Evolutionary conservation across 2,329 filamentous ascomycete genomes (phyloP).

Genomic region (Ophiostoma perfectum): DNA sequence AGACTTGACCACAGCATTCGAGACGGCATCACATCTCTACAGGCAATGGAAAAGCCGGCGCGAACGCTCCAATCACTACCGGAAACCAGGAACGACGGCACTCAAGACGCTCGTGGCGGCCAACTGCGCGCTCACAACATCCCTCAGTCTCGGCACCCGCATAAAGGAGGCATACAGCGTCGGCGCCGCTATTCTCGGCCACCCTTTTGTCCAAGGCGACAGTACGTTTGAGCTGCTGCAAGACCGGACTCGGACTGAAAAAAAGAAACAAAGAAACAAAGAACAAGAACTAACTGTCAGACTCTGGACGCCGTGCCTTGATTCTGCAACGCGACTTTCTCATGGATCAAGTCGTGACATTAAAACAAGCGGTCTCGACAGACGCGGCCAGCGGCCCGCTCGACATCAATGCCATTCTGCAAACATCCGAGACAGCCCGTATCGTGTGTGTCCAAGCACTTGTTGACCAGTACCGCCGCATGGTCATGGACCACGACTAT

Average conservation of each 20-base stretch:
- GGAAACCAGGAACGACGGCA: constrained; percentile 22
- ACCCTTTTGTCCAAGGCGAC: constrained; percentile 35
- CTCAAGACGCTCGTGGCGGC: constrained; percentile 11
- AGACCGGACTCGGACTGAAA: too few species aligned
- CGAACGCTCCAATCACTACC: constrained; percentile 35
- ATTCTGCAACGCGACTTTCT: constrained; percentile 31
- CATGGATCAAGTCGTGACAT: constrained; percentile 29
- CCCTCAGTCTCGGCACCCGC: constrained; percentile 32
- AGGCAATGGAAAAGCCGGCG: constrained; percentile 35
- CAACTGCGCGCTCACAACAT: constrained; percentile 35
- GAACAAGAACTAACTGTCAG: too few species aligned
- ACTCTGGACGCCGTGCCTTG: constrained; percentile 31
- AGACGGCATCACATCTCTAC: constrained; percentile 34
- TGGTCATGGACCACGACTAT: constrained; percentile 30
- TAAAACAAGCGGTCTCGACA: constrained; percentile 27
- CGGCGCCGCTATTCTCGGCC: constrained; percentile 35
- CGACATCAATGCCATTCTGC: constrained; percentile 34
- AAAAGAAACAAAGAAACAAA: too few species aligned
- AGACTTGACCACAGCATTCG: constrained; percentile 33
- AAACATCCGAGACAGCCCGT: constrained; percentile 35
- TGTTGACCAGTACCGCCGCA: constrained; percentile 35
- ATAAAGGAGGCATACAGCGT: constrained; percentile 34
- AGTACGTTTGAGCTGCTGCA: constrained; percentile 26
- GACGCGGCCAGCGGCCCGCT: constrained; percentile 28
- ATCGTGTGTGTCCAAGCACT: constrained; percentile 33